A percentile compares a stretch with the other conserved stretches of the same genome.
Evolutionary conservation across 1,139 yeast genomes (phyloP).

Genomic region (Taphrina pruni): DNA sequence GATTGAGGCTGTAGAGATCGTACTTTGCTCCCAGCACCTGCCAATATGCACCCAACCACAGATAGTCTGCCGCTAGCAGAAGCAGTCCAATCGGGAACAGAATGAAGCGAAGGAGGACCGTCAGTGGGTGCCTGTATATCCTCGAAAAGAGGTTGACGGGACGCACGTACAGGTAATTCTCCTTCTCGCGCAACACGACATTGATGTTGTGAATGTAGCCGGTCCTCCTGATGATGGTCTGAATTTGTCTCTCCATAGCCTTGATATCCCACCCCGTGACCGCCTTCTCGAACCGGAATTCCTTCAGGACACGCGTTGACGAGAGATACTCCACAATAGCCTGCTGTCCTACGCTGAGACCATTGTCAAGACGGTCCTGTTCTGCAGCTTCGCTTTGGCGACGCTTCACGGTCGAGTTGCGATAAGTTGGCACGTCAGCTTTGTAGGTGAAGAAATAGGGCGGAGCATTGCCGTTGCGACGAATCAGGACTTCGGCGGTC

Average conservation of each 20-base stretch:
- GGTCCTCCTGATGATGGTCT: slow-evolving; percentile 22
- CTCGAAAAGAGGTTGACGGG: slow-evolving; percentile 16
- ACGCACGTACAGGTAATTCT: slow-evolving; percentile 10
- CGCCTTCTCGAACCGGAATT: slow-evolving; percentile 15
- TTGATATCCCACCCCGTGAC: slow-evolving; percentile 24
- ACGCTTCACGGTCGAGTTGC: slow-evolving; percentile 19
- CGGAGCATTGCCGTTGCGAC: slow-evolving; percentile 14
- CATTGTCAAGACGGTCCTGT: slow-evolving; percentile 14
- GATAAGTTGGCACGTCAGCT: slow-evolving; percentile 16
- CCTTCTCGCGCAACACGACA: slow-evolving; percentile 5
- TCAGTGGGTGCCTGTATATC: slow-evolving; percentile 2
- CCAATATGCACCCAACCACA: slow-evolving; percentile 27
- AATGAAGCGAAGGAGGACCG: slow-evolving; percentile 10
- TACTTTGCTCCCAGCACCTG: slow-evolving; percentile 18
- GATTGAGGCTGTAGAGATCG: slow-evolving; percentile 16
- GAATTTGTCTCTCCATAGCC: slow-evolving; percentile 7
- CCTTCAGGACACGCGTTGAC: slow-evolving; percentile 5
- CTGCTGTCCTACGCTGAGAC: slow-evolving; percentile 18
- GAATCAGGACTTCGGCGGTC: slow-evolving; percentile 20
- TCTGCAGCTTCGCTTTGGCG: slow-evolving; percentile 3
- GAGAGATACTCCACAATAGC: slow-evolving; percentile 17
- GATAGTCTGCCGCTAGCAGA: slow-evolving; percentile 1
- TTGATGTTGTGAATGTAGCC: slow-evolving; percentile 1
- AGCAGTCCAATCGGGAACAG: slow-evolving; percentile 26
- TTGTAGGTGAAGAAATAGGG: slow-evolving; percentile 21